Evolutionary conservation across 768 basidiomycete species (phyloP).

Genomic region (Hysterangium stoloniferum): DNA sequence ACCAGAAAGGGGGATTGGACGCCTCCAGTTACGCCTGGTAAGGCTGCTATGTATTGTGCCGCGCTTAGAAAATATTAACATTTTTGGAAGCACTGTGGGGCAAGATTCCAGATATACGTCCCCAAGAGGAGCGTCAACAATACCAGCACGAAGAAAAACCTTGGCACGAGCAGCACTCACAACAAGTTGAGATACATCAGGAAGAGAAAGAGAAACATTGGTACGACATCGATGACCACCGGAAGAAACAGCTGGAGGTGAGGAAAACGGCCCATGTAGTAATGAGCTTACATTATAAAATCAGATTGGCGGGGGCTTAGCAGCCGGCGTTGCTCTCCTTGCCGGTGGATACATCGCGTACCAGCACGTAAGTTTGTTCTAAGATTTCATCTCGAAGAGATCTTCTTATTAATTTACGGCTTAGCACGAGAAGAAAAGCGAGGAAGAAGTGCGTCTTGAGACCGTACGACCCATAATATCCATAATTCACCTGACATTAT

Average conservation of each 20-base stretch:
- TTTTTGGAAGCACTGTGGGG: slow-evolving; percentile 54
- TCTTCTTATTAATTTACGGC: background rate
- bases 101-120: slow-evolving; percentile 29
- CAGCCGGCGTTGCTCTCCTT: slow-evolving; percentile 43
- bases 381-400: background rate
- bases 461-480: background rate
- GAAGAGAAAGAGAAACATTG: slow-evolving; percentile 48
- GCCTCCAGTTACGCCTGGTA: slow-evolving; percentile 42
- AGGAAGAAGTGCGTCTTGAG: slow-evolving; percentile 41
- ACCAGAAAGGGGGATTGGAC: slow-evolving; percentile 64
- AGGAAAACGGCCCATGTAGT: slow-evolving; percentile 6
- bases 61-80: background rate
- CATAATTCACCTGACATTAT: background rate
- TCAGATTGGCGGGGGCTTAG: slow-evolving; percentile 59
- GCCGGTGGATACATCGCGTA: slow-evolving; percentile 45
- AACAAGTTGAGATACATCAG: slow-evolving; percentile 26
- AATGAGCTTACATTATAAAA: background rate
- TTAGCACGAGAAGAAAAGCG: slow-evolving; percentile 42
- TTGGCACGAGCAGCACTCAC: slow-evolving; percentile 14
- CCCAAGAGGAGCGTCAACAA: slow-evolving; percentile 14
- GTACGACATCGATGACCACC: slow-evolving; percentile 43
- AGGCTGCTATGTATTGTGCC: background rate
- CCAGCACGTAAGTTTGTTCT: slow-evolving; percentile 29
- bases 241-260: slow-evolving; percentile 55
- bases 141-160: slow-evolving; percentile 20